phyloP scores from a whole-genome alignment of 2,329 filamentous ascomycete genomes.

The Aspergillus aculeatus region DNA sequence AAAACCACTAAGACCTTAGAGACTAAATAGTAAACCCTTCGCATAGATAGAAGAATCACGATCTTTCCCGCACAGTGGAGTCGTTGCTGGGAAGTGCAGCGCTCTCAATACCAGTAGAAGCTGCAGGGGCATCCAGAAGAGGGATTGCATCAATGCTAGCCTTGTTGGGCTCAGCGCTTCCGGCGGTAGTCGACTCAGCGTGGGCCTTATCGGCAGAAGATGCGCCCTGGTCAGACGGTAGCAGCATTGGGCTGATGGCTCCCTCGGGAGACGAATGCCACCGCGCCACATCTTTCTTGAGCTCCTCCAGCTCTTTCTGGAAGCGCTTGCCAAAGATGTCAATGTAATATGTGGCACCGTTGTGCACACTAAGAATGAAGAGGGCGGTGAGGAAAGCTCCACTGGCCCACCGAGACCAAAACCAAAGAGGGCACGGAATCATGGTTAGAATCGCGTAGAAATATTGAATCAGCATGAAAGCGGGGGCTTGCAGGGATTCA shows the following conservation, averaged over 20 bases:
- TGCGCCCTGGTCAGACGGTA: conserved; percentile 23
- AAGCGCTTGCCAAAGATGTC: conserved; percentile 96
- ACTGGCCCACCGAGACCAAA: conserved; percentile 80
- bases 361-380: conserved; percentile 95
- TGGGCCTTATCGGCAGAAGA: conserved; percentile 19
- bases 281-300: conserved; percentile 84
- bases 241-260: conserved; percentile 28
- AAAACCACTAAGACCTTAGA: background rate
- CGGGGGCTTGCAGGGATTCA: conserved; percentile 71
- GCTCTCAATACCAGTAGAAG: conserved; percentile 26
- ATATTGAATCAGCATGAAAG: conserved; percentile 97
- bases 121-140: conserved; percentile 32
- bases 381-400: conserved; percentile 72
- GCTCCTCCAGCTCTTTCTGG: conserved; percentile 88
- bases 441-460: conserved; percentile 86
- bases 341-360: conserved; percentile 96
- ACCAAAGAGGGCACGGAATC: conserved; percentile 92
- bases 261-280: conserved; percentile 63
- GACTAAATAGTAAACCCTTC: background rate
- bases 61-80: conserved; percentile 27
- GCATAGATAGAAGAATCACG: conserved; percentile 11
- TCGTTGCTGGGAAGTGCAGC: conserved; percentile 9
- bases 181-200: conserved; percentile 18
- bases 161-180: conserved; percentile 24
- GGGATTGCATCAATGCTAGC: conserved; percentile 37